phyloP scores from a whole-genome alignment of 1,139 yeast species.

The Debaryomycetaceae sp. region DNA sequence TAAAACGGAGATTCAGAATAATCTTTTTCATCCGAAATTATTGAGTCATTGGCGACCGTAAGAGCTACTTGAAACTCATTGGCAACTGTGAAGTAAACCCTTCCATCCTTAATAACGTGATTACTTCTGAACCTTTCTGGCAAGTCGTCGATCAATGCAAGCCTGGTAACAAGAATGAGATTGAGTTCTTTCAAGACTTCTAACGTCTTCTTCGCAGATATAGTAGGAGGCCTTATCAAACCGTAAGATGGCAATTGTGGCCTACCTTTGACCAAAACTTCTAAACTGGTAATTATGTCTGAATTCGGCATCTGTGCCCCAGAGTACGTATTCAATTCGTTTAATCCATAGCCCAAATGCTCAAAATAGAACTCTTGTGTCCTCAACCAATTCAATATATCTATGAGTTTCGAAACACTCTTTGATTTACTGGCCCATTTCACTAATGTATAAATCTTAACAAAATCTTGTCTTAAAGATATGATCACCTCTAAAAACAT shows the following conservation, averaged over 20 bases:
- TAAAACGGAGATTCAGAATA: conserved; percentile 59
- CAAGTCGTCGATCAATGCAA: conserved; percentile 62
- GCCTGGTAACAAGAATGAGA: conserved; percentile 66
- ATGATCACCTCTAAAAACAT: conserved; percentile 67
- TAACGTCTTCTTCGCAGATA: conserved; percentile 57
- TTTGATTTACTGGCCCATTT: conserved; percentile 81
- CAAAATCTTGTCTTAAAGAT: conserved; percentile 71
- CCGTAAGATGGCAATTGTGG: conserved; percentile 73
- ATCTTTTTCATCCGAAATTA: conserved; percentile 48
- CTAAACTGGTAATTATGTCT: conserved; percentile 80
- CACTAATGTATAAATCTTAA: conserved; percentile 76
- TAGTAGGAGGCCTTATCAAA: conserved; percentile 47
- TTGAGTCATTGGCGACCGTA: conserved; percentile 51
- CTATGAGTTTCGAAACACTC: conserved; percentile 73
- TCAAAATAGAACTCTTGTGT: conserved; percentile 71
- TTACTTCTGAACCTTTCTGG: conserved; percentile 58
- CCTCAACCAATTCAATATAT: conserved; percentile 81
- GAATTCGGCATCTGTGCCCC: conserved; percentile 91
- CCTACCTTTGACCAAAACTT: conserved; percentile 73
- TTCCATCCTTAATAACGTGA: conserved; percentile 69
- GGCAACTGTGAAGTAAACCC: conserved; percentile 62
- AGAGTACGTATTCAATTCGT: conserved; percentile 59
- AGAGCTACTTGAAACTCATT: conserved; percentile 69
- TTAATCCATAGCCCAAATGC: conserved; percentile 48
- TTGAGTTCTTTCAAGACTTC: conserved; percentile 68